Evolutionary conservation across 2,329 filamentous ascomycete species (phyloP).

Genomic region (Aureobasidium sp.): DNA sequence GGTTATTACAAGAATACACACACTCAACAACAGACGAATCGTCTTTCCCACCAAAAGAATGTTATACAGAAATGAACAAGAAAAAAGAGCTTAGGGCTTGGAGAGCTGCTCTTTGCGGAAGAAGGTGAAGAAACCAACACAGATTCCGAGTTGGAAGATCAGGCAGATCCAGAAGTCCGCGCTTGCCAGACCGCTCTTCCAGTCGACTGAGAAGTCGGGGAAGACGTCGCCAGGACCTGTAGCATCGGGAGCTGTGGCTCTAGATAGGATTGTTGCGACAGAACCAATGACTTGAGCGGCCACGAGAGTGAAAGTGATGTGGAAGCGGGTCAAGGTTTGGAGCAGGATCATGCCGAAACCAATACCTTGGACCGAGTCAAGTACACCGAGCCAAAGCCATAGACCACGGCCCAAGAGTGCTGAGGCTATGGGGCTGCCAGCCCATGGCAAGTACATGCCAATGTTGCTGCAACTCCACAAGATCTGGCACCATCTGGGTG

Average conservation of each 20-base stretch:
- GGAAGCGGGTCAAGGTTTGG: slow-evolving; percentile 53
- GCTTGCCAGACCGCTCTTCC: slow-evolving; percentile 41
- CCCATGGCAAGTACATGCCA: slow-evolving; percentile 58
- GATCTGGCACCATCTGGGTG: slow-evolving; percentile 61
- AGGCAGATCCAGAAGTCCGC: slow-evolving; percentile 58
- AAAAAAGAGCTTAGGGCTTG: slow-evolving; percentile 38
- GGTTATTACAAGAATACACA: not conserved
- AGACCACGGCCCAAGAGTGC: slow-evolving; percentile 52
- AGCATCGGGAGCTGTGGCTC: slow-evolving; percentile 54
- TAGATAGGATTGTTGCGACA: slow-evolving; percentile 54
- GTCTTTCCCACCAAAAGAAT: not conserved
- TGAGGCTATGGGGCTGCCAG: slow-evolving; percentile 46
- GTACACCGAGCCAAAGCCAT: slow-evolving; percentile 62
- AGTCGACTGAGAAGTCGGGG: slow-evolving; percentile 51
- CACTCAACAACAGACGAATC: not conserved
- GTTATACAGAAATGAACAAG: not conserved
- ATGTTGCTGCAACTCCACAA: slow-evolving; percentile 58
- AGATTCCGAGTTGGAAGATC: slow-evolving; percentile 51
- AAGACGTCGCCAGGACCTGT: slow-evolving; percentile 57
- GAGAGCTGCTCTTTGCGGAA: slow-evolving; percentile 53
- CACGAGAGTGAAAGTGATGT: slow-evolving; percentile 57
- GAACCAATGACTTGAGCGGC: slow-evolving; percentile 57
- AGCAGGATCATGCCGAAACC: slow-evolving; percentile 63
- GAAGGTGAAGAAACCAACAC: slow-evolving; percentile 50
- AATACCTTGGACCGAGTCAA: slow-evolving; percentile 59